Evolutionary conservation across 257 asterid species (phyloP), one percentile per base, ranked within the genome.

Genomic region (Gentiana straminea): DNA sequence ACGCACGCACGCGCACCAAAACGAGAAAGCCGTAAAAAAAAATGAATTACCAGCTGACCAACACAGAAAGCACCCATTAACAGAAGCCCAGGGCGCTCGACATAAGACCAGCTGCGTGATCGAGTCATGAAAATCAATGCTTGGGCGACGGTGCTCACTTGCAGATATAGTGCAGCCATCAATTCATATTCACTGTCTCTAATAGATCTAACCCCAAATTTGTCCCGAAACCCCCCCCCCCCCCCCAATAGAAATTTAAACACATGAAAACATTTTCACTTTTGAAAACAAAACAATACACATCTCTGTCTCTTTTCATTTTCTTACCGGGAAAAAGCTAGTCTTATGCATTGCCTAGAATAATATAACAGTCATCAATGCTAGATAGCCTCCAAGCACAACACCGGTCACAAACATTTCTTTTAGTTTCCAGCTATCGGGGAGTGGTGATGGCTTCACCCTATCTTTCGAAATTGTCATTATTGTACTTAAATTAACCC

Each of bases 381-480:
- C 98, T 74, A 91, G 72, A 75, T 91, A 91, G 66, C 87, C 79
- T 35, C 98, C 96, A 55, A 91, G 95, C 69, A 91, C 62, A 73
- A 91, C 41, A 62, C 96, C 98, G 44, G 98, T 87, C 13, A 96
- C 78, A 45, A 91, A 91, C 36, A 91, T 91, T 73, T 91, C 98
- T 52, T 84, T 72, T 32, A 91, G 87, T 75, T 91, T 91, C 98
- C 98, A 91, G 81, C 98, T 91, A 72, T 91, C 98, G 0, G 98
- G 98, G 43, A 84, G 80, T 52, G 98, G 98, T 67, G 98, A 87
- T 11, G 98, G 98, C 49, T 81, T 91, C 64, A 91, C 98, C 70
- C 96, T 72, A 62, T 91, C 98, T 72, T 91, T 91, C 10, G 98
- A 91, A 70, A 91, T 91, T 35, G 98, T 87, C 98, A 91, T 91